Conservation (phyloP, 2,329 filamentous ascomycete species). For the Ophiostoma sp. region DNA sequence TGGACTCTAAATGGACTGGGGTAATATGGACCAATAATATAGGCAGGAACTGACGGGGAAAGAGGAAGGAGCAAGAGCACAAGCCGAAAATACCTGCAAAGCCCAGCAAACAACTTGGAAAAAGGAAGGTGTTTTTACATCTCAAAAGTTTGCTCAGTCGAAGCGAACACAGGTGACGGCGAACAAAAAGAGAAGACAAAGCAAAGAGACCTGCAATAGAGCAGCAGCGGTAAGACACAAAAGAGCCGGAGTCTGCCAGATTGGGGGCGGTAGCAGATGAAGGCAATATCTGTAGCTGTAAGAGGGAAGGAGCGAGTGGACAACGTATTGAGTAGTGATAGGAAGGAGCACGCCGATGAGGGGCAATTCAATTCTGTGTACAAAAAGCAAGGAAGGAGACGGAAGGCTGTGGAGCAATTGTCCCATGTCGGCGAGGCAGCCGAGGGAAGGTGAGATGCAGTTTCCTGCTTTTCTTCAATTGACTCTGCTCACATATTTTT, state of each 20-base stretch:
- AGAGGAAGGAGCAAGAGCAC: constrained; percentile 6
- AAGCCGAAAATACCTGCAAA: constrained; percentile 8
- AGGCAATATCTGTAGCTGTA: neutral
- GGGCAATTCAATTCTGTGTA: neutral
- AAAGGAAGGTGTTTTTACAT: neutral
- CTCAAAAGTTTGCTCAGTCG: neutral
- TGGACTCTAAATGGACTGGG: neutral
- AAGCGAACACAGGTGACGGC: neutral
- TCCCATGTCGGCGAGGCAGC: constrained; percentile 19
- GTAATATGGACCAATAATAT: neutral
- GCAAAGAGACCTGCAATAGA: neutral
- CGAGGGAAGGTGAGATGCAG: constrained; percentile 15
- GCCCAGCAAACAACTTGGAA: neutral
- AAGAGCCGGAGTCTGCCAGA: neutral
- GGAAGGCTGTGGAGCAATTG: neutral
- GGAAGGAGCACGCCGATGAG: neutral
- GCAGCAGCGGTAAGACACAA: neutral
- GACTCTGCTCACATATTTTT: neutral
- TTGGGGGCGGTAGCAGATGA: neutral
- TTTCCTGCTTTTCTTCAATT: neutral
- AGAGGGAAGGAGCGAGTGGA: neutral
- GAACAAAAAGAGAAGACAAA: neutral
- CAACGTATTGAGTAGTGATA: neutral
- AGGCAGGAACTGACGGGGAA: constrained; percentile 16
- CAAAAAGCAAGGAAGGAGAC: constrained; percentile 10